Evolutionary conservation across 371 early-diverging fungal species (phyloP).

Genomic region (Mortierella sp.): DNA sequence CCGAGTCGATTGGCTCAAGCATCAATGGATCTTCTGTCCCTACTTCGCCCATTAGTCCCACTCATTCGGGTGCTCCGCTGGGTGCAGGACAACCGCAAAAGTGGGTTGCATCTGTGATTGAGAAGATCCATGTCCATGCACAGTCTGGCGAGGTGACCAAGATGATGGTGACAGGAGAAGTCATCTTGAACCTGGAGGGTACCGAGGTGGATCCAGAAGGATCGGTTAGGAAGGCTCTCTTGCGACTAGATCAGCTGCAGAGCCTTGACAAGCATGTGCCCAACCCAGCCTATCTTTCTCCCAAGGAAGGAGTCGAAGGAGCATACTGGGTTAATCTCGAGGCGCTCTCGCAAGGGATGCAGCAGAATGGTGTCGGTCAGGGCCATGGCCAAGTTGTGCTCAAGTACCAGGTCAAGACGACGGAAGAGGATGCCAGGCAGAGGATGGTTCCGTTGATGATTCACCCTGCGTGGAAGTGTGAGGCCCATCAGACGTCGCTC

Average conservation of each 20-base stretch:
- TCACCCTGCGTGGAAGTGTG: conserved; percentile 73
- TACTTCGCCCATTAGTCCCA: conserved; percentile 25
- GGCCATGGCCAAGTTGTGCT: conserved; percentile 54
- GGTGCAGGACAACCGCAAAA: conserved; percentile 23
- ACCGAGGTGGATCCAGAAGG: conserved; percentile 23
- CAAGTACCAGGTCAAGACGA: conserved; percentile 62
- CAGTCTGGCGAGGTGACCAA: conserved; percentile 60
- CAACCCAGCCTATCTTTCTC: conserved; percentile 59
- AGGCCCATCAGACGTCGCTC: conserved; percentile 64
- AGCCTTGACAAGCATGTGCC: conserved; percentile 56
- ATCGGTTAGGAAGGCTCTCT: conserved; percentile 53
- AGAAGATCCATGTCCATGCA: conserved; percentile 62
- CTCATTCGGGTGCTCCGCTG: neutral
- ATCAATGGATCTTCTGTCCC: conserved; percentile 22
- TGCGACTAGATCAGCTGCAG: conserved; percentile 57
- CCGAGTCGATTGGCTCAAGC: conserved; percentile 17
- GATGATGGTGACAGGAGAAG: conserved; percentile 64
- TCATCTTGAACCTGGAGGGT: conserved; percentile 60
- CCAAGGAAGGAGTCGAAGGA: conserved; percentile 32
- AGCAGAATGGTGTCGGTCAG: conserved; percentile 19
- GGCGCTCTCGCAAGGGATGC: conserved; percentile 52
- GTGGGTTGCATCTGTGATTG: conserved; percentile 56
- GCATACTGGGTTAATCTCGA: conserved; percentile 60
- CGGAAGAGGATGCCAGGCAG: conserved; percentile 37
- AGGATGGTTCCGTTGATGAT: conserved; percentile 60